phyloP scores from a whole-genome alignment of 106 monocot genomes.

The Iris macrosiphon region DNA sequence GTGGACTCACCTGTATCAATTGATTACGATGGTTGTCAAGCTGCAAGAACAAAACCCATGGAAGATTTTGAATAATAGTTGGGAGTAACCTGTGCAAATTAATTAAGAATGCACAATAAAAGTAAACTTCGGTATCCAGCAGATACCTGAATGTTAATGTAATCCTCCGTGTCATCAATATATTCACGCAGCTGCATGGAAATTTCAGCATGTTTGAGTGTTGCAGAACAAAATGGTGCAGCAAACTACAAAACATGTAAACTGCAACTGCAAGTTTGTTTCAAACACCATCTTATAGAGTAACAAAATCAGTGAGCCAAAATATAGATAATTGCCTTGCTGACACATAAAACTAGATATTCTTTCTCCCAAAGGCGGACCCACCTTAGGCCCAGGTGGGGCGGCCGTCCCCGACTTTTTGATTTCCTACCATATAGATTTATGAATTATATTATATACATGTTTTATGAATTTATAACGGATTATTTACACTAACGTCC shows the following conservation, averaged over 20 bases:
- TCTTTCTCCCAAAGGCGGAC: too few species aligned
- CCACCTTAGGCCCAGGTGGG: too few species aligned
- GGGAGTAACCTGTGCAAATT: not conserved
- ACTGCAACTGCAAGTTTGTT: not conserved
- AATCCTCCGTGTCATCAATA: conserved; percentile 98
- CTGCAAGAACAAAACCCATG: conserved; percentile 33
- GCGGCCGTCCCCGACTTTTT: too few species aligned
- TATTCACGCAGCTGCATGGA: conserved; percentile 73
- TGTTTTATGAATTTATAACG: too few species aligned
- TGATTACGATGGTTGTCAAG: conserved; percentile 98
- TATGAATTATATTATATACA: too few species aligned
- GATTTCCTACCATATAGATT: too few species aligned
- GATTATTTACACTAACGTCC: too few species aligned
- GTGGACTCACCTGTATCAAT: conserved; percentile 74
- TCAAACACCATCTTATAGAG: not conserved
- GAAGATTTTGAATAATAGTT: too few species aligned
- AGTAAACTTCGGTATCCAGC: not conserved
- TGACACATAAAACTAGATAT: too few species aligned
- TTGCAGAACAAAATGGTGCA: not conserved
- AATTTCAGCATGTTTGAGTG: not conserved
- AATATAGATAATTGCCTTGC: not conserved
- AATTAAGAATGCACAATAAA: not conserved
- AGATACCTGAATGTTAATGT: conserved; percentile 89
- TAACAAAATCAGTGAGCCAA: not conserved
- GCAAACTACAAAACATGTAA: not conserved